These are phyloP conservation scores for Cyberlindnera suaveolens DNA, from an alignment of 805 yeast species.

Conservation along the genomic window DNA sequence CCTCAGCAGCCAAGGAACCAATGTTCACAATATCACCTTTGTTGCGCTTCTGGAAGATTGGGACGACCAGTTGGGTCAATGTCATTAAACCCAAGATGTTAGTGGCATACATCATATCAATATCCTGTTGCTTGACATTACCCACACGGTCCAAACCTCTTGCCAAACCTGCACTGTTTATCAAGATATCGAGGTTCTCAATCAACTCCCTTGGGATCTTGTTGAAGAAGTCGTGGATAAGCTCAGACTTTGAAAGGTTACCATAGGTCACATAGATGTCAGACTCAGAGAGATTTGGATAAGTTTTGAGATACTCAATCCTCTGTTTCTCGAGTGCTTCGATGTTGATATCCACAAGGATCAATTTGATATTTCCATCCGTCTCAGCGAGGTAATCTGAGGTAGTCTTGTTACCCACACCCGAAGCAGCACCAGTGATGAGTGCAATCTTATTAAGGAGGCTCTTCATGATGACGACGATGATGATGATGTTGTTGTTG, in stretches of 20 bases:
- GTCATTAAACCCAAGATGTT: slow-evolving; percentile 81
- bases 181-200: slow-evolving; percentile 53
- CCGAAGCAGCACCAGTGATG: slow-evolving; percentile 92
- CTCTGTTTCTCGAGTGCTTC: slow-evolving; percentile 47
- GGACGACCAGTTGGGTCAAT: slow-evolving; percentile 68
- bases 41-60: slow-evolving; percentile 60
- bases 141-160: slow-evolving; percentile 77
- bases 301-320: slow-evolving; percentile 37
- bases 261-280: slow-evolving; percentile 35
- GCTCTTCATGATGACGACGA: background rate
- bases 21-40: slow-evolving; percentile 64
- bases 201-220: slow-evolving; percentile 44
- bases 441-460: slow-evolving; percentile 49
- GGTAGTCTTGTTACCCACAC: slow-evolving; percentile 91
- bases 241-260: slow-evolving; percentile 50
- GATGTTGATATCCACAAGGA: slow-evolving; percentile 70
- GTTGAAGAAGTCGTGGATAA: slow-evolving; percentile 44
- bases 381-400: slow-evolving; percentile 70
- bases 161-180: slow-evolving; percentile 76
- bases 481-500: background rate
- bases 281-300: slow-evolving; percentile 36
- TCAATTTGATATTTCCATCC: slow-evolving; percentile 59
- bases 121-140: slow-evolving; percentile 50
- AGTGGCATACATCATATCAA: slow-evolving; percentile 72
- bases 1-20: slow-evolving; percentile 74